Percentiles rank a stretch among this genome's conserved stretches.
These are phyloP conservation scores for Chenopodium berlandieri DNA, from an alignment of 148 eudicot species.

Conservation along the genomic window DNA sequence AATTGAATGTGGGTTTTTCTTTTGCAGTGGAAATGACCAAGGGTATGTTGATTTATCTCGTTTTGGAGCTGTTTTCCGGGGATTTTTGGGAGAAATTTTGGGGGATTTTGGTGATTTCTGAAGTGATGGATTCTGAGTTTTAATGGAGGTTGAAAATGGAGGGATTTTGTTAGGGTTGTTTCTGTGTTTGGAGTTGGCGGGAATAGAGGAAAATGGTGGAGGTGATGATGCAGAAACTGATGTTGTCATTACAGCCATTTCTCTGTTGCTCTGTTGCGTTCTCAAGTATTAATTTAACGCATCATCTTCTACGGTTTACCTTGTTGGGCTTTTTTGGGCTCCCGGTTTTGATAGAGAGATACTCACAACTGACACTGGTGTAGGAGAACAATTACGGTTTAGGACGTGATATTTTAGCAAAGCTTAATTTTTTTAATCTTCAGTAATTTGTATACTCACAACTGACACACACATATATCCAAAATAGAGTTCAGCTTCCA, in stretches of 20 bases:
- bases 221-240: constrained; percentile 25
- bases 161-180: background rate
- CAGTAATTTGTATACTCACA: no score
- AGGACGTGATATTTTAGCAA: no score
- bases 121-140: background rate
- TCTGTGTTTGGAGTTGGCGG: constrained; percentile 23
- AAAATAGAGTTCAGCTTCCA: no score
- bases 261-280: background rate
- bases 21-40: constrained; percentile 55
- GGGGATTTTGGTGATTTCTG: background rate
- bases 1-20: constrained; percentile 62
- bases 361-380: no score
- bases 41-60: constrained; percentile 35
- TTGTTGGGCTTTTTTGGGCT: background rate
- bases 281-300: background rate
- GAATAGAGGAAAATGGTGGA: constrained; percentile 20
- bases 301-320: background rate
- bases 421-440: no score
- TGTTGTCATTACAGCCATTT: constrained; percentile 23
- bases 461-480: no score
- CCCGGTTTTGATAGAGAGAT: background rate
- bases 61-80: background rate
- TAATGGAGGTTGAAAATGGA: background rate
- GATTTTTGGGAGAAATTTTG: background rate
- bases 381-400: no score